Percentiles rank a stretch among this genome's conserved stretches.
phyloP scores from a whole-genome alignment of 352 stramenopile genomes.

The Pythium rishiriense region DNA sequence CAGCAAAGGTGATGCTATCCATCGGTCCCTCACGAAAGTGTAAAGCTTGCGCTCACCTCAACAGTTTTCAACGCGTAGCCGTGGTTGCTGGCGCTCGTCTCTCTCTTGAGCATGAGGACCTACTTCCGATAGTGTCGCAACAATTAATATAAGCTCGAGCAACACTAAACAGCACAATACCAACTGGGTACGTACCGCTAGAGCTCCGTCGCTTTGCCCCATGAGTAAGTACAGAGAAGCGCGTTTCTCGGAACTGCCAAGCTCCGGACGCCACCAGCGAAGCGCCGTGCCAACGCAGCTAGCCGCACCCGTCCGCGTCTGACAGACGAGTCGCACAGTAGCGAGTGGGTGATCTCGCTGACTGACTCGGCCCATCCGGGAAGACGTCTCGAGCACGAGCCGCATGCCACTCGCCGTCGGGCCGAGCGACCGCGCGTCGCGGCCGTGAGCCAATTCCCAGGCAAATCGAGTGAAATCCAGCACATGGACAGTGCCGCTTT shows the following conservation, averaged over 20 bases:
- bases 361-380: conserved; percentile 32
- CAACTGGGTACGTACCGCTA: conserved; percentile 7
- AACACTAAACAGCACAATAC: background rate
- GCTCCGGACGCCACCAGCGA: conserved; percentile 11
- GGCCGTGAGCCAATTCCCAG: conserved; percentile 10
- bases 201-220: conserved; percentile 17
- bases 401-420: conserved; percentile 24
- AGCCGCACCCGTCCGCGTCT: background rate
- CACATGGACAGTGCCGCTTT: conserved; percentile 30
- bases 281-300: conserved; percentile 1
- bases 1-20: too few relatives aligned
- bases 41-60: background rate
- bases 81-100: background rate
- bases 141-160: background rate
- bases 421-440: background rate
- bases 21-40: too few relatives aligned
- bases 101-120: conserved; percentile 2
- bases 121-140: too few relatives aligned
- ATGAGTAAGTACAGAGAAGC: conserved; percentile 9
- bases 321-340: conserved; percentile 32
- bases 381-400: conserved; percentile 29
- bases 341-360: conserved; percentile 31
- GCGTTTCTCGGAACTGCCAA: background rate
- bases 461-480: conserved; percentile 36
- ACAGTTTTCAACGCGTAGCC: conserved; percentile 3